Conservation (phyloP, 2,329 filamentous ascomycete genomes). For the Botryotinia globosa region DNA sequence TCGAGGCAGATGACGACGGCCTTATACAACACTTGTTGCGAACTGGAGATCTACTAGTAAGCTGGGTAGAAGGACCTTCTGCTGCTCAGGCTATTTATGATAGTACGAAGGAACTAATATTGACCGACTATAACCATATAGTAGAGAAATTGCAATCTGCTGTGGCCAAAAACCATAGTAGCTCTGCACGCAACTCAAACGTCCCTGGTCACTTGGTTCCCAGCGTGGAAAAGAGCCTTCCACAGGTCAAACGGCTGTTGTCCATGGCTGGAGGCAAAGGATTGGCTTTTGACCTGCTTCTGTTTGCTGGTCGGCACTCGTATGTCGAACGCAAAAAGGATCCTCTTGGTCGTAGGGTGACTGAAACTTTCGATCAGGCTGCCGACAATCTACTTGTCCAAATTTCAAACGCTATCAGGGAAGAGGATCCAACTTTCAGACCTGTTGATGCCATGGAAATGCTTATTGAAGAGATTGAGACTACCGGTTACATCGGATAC, state of each 20-base stretch:
- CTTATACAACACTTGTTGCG: not conserved
- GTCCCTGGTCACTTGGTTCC: not conserved
- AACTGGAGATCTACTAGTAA: not conserved
- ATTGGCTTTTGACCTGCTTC: not conserved
- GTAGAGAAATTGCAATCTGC: not conserved
- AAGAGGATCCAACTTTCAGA: not conserved
- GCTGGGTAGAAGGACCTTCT: not conserved
- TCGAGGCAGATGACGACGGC: not conserved
- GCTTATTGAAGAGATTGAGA: conserved; percentile 4
- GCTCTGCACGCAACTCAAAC: not conserved
- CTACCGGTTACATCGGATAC: not conserved
- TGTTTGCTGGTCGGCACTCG: not conserved
- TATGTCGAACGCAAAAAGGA: too few species aligned
- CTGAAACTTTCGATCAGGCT: not conserved
- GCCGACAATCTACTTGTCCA: not conserved
- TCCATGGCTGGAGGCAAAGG: not conserved
- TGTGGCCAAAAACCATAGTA: not conserved
- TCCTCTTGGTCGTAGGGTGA: not conserved
- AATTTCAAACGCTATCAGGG: not conserved
- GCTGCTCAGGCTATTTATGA: not conserved
- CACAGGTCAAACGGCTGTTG: not conserved
- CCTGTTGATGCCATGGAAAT: conserved; percentile 4
- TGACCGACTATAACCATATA: not conserved
- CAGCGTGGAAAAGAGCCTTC: not conserved
- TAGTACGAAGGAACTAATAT: not conserved